Conservation (phyloP, 2,329 filamentous ascomycete genomes). For the Teratosphaeria epicoccoides region DNA sequence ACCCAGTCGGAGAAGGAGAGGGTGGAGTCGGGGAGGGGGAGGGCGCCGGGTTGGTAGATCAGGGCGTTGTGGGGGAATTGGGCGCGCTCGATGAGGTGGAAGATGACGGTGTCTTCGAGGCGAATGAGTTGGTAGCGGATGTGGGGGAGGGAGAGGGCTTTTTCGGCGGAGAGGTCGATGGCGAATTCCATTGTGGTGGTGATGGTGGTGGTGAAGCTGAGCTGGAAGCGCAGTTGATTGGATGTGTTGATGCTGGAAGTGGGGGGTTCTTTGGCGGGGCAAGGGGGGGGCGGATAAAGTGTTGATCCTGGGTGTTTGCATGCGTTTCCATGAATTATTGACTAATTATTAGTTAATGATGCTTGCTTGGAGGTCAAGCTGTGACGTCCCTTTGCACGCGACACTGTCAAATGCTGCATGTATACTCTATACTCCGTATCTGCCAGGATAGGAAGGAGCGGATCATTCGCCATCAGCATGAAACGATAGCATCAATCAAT, state of each 20-base stretch:
- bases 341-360: no score
- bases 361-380: no score
- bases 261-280: background rate
- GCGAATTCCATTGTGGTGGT: slow-evolving; percentile 65
- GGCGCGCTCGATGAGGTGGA: slow-evolving; percentile 93
- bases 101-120: slow-evolving; percentile 94
- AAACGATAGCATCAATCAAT: slow-evolving; percentile 1
- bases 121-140: slow-evolving; percentile 77
- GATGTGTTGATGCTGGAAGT: background rate
- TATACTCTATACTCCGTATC: background rate
- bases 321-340: no score
- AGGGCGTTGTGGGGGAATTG: slow-evolving; percentile 87
- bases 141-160: slow-evolving; percentile 78
- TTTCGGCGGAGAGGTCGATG: slow-evolving; percentile 72
- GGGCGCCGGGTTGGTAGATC: slow-evolving; percentile 73
- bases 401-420: background rate
- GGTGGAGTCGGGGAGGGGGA: slow-evolving; percentile 60
- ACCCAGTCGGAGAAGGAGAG: slow-evolving; percentile 92
- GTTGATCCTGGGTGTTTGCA: background rate
- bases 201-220: background rate
- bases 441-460: background rate
- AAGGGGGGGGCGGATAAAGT: background rate
- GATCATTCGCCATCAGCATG: background rate
- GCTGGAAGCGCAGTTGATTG: no score
- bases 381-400: background rate